Percentiles rank a stretch among this genome's conserved stretches.
These are phyloP conservation scores for Starmerella riodocensis DNA, from an alignment of 805 yeast species.

Conservation along the genomic window DNA sequence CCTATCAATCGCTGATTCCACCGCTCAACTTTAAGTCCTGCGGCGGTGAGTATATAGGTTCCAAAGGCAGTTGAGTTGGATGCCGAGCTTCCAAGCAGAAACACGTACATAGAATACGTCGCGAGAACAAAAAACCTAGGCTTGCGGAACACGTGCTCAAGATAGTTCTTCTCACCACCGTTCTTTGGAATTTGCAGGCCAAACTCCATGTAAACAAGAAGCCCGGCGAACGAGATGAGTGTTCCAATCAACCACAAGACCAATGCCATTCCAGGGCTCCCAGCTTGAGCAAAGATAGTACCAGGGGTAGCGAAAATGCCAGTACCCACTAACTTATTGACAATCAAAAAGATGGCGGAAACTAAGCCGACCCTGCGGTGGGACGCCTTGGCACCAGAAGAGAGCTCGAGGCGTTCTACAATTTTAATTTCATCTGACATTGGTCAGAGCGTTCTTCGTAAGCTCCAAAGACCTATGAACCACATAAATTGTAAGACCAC, in stretches of 20 bases:
- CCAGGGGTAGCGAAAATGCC: slow-evolving; percentile 66
- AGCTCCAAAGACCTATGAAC: too few relatives aligned
- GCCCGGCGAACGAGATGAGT: slow-evolving; percentile 48
- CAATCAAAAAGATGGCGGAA: slow-evolving; percentile 51
- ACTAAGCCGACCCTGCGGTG: slow-evolving; percentile 31
- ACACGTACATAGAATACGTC: slow-evolving; percentile 55
- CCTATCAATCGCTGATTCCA: slow-evolving; percentile 75
- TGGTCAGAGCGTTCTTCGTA: too few relatives aligned
- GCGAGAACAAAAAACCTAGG: slow-evolving; percentile 59
- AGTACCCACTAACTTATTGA: slow-evolving; percentile 62
- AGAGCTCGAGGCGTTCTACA: too few relatives aligned
- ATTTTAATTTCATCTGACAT: too few relatives aligned
- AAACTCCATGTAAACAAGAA: slow-evolving; percentile 65
- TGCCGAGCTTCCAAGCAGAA: slow-evolving; percentile 75
- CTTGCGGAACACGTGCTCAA: slow-evolving; percentile 54
- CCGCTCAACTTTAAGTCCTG: slow-evolving; percentile 23
- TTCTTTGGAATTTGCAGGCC: slow-evolving; percentile 57
- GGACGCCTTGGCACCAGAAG: slow-evolving; percentile 1
- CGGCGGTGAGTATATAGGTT: slow-evolving; percentile 51
- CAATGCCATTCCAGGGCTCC: slow-evolving; percentile 60
- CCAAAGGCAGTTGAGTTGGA: slow-evolving; percentile 74
- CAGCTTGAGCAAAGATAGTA: slow-evolving; percentile 39
- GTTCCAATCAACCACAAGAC: slow-evolving; percentile 71
- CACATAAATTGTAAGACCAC: too few relatives aligned
- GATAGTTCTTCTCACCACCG: slow-evolving; percentile 76